Percentiles rank a stretch among this genome's conserved stretches.
These are phyloP conservation scores for Powellomyces hirtus DNA, from an alignment of 192 early-diverging fungal genomes.

Conservation along the genomic window DNA sequence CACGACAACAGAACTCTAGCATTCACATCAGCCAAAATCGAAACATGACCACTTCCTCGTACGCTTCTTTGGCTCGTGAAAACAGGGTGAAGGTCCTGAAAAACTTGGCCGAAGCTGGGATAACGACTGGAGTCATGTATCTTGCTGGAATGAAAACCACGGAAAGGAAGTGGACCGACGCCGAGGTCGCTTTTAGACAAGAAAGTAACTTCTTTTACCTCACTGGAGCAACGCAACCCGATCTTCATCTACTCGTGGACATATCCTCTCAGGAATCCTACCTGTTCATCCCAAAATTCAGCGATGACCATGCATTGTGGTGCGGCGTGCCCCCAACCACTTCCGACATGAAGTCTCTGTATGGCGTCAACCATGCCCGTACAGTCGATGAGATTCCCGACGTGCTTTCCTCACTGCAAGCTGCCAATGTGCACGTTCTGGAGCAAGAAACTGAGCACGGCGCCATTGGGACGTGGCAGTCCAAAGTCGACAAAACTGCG, in stretches of 20 bases:
- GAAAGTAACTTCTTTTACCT: constrained; percentile 88
- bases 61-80: constrained; percentile 19
- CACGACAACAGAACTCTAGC: too few relatives aligned
- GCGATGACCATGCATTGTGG: constrained; percentile 76
- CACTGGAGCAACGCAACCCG: constrained; percentile 74
- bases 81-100: constrained; percentile 29
- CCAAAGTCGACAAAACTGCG: background rate
- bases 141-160: constrained; percentile 8
- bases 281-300: constrained; percentile 66
- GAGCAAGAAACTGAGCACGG: constrained; percentile 35
- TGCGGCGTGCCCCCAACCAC: constrained; percentile 65
- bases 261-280: constrained; percentile 54
- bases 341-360: constrained; percentile 48
- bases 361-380: constrained; percentile 70
- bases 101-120: constrained; percentile 8
- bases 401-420: constrained; percentile 42
- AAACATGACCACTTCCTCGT: constrained; percentile 10
- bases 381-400: constrained; percentile 55
- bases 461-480: background rate
- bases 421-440: constrained; percentile 41
- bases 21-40: too few relatives aligned
- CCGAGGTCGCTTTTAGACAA: constrained; percentile 81
- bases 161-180: constrained; percentile 57
- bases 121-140: constrained; percentile 12
- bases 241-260: constrained; percentile 70